Base-by-base conservation (phyloP, 2,329 filamentous ascomycete genomes). In the Chaetomium sp. region DNA sequence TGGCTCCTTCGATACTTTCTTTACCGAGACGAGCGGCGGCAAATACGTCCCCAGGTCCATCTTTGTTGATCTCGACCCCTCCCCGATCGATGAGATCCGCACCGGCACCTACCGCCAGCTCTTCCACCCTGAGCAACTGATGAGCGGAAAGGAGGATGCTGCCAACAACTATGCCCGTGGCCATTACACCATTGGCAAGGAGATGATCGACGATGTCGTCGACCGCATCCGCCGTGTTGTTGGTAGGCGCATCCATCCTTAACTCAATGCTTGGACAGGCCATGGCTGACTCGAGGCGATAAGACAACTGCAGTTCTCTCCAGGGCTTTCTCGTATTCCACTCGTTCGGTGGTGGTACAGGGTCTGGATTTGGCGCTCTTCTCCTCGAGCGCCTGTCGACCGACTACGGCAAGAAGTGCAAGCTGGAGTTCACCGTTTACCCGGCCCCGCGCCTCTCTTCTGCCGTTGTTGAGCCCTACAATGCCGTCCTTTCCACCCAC, bases 121-220 rank as follows among this genome's bases (percentile, higher is more conserved):
- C 67, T 90, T 90, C 82, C 88, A 90, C 79, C 88, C 88, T 54
- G 88, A 90, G 81, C 82, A 88, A 72, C 78, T 90, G 74, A 86
- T 90, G 75, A 90, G 85, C 77, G 88, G 88, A 78, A 90, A 90
- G 83, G 88, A 90, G 78, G 88, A 90, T 84, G 88, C 88, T 65
- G 87, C 88, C 79, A 90, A 90, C 81, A 91, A 91, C 83, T 91
- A 90, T 74, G 88, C 88, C 71, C 88, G 88, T 80, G 88, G 88
- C 64, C 88, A 91, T 80, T 90, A 91, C 79, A 90, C 88, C 72
- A 87, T 90, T 72, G 88, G 88, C 79, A 90, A 90, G 83, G 88
- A 90, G 81, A 87, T 90, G 85, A 85, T 90, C 62, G 88, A 90
- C 75, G 83, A 78, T 71, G 88, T 90, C 73, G 85, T 90, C 74